Percentiles rank a stretch among this genome's conserved stretches.
These are phyloP conservation scores for Rhytidiadelphus loreus DNA, from an alignment of 225 moss, liverwort and hornwort species.

Conservation along the genomic window DNA sequence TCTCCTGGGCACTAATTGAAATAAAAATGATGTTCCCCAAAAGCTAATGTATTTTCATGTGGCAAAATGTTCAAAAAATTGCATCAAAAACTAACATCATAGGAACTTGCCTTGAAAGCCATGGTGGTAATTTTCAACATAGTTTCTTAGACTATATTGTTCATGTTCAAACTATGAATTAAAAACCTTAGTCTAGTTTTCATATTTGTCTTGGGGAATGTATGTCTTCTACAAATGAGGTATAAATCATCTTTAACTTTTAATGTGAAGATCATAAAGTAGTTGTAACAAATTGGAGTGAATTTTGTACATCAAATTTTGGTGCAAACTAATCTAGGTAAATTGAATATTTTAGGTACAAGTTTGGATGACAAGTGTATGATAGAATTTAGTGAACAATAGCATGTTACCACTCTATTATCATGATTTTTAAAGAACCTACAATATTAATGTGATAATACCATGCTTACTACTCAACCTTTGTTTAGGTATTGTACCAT, in stretches of 20 bases:
- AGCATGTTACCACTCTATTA: too few species aligned
- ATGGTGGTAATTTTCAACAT: neutral
- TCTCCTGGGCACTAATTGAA: accelerated
- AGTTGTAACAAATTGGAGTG: neutral
- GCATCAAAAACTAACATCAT: neutral
- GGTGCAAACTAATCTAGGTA: neutral
- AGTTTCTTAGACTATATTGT: neutral
- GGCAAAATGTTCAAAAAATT: neutral
- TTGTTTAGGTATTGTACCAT: neutral
- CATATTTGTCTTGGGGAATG: neutral
- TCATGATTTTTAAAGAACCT: neutral
- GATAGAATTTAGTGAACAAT: too few species aligned
- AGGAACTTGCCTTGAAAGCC: accelerated
- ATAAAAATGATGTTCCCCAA: accelerated
- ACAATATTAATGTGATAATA: neutral
- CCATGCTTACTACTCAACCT: accelerated
- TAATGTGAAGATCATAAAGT: neutral
- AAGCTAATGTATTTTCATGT: neutral
- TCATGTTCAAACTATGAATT: neutral
- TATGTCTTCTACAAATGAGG: neutral
- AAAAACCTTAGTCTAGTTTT: neutral
- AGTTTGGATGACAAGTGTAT: too few species aligned
- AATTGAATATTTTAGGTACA: neutral
- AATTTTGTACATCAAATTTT: neutral
- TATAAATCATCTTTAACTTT: neutral